Percentiles rank a stretch among this genome's conserved stretches.
Conservation (phyloP, 371 early-diverging fungal genomes). For the Zychaea mexicana region DNA sequence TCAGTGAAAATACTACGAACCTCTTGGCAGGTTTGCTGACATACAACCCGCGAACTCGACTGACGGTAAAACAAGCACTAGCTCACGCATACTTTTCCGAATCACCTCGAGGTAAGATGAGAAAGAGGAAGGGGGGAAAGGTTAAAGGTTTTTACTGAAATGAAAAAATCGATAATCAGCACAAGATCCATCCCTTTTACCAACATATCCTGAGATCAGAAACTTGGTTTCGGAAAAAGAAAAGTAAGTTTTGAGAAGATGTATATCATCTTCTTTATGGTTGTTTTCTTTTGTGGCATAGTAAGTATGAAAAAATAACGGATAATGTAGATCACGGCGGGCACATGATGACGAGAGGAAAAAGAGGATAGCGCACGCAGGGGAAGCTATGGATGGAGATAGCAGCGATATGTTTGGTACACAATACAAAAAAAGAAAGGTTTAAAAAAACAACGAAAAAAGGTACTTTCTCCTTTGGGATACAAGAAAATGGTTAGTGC, state of each 20-base stretch:
- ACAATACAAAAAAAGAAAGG: slow-evolving; percentile 20
- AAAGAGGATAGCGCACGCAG: slow-evolving; percentile 18
- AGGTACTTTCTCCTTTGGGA: not conserved
- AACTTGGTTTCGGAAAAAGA: slow-evolving; percentile 49
- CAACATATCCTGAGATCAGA: slow-evolving; percentile 70
- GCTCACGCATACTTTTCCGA: slow-evolving; percentile 80
- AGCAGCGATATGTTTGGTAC: slow-evolving; percentile 13
- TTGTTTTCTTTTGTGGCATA: not conserved
- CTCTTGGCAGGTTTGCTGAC: slow-evolving; percentile 79
- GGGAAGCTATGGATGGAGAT: slow-evolving; percentile 10
- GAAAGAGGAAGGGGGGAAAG: no score
- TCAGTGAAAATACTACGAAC: slow-evolving; percentile 62
- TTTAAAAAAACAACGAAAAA: slow-evolving; percentile 11
- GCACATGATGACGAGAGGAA: slow-evolving; percentile 28
- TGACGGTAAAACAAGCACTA: slow-evolving; percentile 74
- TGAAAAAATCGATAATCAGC: slow-evolving; percentile 22
- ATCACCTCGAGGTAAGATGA: slow-evolving; percentile 52
- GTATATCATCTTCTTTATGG: not conserved
- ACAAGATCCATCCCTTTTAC: slow-evolving; percentile 60
- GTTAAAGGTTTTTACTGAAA: not conserved
- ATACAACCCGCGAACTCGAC: slow-evolving; percentile 77
- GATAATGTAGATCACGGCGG: slow-evolving; percentile 16
- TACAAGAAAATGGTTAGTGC: not conserved
- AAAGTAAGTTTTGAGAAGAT: slow-evolving; percentile 31
- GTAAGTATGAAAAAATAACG: not conserved